Evolutionary conservation across 2,329 filamentous ascomycete species (phyloP).

Genomic region (Ophiostoma australiae): DNA sequence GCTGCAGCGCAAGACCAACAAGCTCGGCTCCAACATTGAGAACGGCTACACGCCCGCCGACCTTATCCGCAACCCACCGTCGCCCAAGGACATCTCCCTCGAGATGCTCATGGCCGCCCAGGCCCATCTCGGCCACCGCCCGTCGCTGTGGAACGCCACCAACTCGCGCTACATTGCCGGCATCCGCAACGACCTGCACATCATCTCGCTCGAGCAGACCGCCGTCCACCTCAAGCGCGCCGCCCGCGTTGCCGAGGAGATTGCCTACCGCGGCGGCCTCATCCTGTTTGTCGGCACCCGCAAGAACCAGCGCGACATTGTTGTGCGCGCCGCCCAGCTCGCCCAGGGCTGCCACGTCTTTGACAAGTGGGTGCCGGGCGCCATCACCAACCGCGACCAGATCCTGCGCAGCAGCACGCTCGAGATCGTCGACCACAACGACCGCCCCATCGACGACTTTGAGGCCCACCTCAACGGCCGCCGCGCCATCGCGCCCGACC

Average conservation of each 20-base stretch:
- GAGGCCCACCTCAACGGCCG: conserved; percentile 59
- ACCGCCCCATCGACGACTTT: conserved; percentile 56
- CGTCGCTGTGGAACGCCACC: conserved; percentile 86
- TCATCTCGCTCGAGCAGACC: conserved; percentile 86
- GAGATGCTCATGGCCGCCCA: conserved; percentile 86
- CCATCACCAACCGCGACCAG: conserved; percentile 87
- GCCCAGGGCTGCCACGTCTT: conserved; percentile 82
- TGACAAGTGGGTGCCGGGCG: conserved; percentile 85
- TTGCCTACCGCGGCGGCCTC: conserved; percentile 74
- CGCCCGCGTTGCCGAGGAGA: conserved; percentile 84
- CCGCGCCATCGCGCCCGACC: conserved; percentile 71
- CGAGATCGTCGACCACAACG: conserved; percentile 72
- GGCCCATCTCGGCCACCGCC: conserved; percentile 84
- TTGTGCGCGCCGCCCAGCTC: conserved; percentile 74
- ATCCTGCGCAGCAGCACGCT: conserved; percentile 67
- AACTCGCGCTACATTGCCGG: conserved; percentile 95
- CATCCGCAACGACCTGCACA: conserved; percentile 79
- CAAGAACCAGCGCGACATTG: conserved; percentile 70
- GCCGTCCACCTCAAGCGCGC: conserved; percentile 87
- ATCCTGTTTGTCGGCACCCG: conserved; percentile 89
- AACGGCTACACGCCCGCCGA: conserved; percentile 61
- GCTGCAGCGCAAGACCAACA: conserved; percentile 44
- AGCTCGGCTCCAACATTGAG: conserved; percentile 46
- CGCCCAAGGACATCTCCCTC: conserved; percentile 75
- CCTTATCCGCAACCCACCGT: conserved; percentile 67